These are phyloP conservation scores for Cercophora scortea DNA, from an alignment of 495 filamentous ascomycete genomes.

Conservation along the genomic window DNA sequence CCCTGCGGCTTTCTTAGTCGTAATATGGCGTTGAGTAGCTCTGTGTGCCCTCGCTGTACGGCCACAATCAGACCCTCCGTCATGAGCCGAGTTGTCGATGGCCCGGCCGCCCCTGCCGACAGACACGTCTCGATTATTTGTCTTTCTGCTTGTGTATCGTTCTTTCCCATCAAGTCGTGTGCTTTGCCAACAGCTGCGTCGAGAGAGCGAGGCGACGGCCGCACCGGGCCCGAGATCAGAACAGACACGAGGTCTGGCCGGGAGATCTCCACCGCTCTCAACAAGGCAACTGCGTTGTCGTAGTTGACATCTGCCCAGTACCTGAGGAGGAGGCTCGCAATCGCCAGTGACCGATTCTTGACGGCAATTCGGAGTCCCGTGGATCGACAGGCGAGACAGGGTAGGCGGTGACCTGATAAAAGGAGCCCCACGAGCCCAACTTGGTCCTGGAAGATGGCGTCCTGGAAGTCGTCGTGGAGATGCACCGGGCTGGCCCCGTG, in stretches of 20 bases:
- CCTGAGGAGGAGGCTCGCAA: conserved; percentile 13
- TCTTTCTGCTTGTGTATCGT: background rate
- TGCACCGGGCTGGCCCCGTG: conserved; percentile 19
- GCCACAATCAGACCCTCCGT: conserved; percentile 18
- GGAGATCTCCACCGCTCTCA: conserved; percentile 15
- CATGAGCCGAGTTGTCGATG: conserved; percentile 13
- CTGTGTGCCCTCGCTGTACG: conserved; percentile 5
- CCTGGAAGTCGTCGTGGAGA: conserved; percentile 24
- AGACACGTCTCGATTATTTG: conserved; percentile 21
- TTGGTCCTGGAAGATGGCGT: conserved; percentile 14
- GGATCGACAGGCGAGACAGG: conserved; percentile 22
- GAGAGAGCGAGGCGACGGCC: conserved; percentile 16
- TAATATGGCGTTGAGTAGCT: conserved; percentile 16
- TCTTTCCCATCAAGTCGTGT: conserved; percentile 2
- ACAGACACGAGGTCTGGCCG: conserved; percentile 17
- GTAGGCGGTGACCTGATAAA: conserved; percentile 19
- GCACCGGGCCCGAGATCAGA: conserved; percentile 17
- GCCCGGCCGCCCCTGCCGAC: conserved; percentile 16
- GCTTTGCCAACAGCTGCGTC: conserved; percentile 16
- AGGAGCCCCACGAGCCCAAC: conserved; percentile 13
- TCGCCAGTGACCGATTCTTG: conserved; percentile 16
- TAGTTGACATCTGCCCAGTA: conserved; percentile 25
- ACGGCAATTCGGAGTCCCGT: conserved; percentile 22
- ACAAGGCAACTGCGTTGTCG: conserved; percentile 13
- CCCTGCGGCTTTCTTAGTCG: conserved; percentile 3